Evolutionary conservation across 176 grass and related monocot species (phyloP), one percentile per base, ranked within the genome.

Genomic region (Canna indica): DNA sequence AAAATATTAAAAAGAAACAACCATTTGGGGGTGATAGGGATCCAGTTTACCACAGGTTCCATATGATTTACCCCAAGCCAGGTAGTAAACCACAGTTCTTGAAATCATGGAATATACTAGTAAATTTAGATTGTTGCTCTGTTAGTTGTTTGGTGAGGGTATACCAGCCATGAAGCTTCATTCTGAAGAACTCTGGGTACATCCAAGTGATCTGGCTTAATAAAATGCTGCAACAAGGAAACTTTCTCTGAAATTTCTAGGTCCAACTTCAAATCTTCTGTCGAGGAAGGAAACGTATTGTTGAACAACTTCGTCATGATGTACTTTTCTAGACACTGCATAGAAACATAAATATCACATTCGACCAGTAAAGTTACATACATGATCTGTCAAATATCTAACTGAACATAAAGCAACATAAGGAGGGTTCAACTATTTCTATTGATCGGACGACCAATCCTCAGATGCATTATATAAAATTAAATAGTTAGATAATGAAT

Each of bases 221-320:
- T 80, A 41, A 96, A 96, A 52, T 80, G 82, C 80, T 96, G 92
- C 72, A 96, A 67, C 47, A 89, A 79, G 17, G 50, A 47, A 32
- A 96, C 91, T 83, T 79, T 96, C 46, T 91, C 79, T 0, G 81
- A 89, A 64, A 91, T 88, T 57, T 85, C 79, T 1, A 72, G 50
- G 76, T 96, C 88, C 5, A 71, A 42, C 18, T 59, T 59, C 0
- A 46, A 59, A 70, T 96, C 92, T 58, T 91, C 92, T 0, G 73
- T 13, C 15, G 88, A 89, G 0, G 74, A 69, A 59, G 77, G 83
- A 64, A 91, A 96, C 25, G 83, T 81, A 66, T 74, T 61, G 65
- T 91, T 68, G 59, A 96, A 96, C 59, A 96, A 78, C 68, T 91
- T 96, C 1, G 88, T 96, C 88, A 91, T 96, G 66, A 96, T 32